Conservation (phyloP, 192 early-diverging fungal species). For the Backusella morwellensis region DNA sequence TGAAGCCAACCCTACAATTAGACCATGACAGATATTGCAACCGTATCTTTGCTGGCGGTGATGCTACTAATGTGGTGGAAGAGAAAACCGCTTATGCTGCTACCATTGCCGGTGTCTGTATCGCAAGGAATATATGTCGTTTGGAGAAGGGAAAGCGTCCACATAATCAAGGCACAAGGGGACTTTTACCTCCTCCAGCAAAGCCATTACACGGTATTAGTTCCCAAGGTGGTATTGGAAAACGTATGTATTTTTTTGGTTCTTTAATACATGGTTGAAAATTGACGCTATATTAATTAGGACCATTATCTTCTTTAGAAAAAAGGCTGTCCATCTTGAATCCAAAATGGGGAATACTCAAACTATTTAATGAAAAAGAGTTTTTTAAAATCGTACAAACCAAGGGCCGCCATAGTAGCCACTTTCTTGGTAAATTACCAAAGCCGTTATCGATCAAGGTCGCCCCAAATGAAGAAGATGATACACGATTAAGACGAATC, state of each 20-base stretch:
- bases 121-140: constrained; percentile 38
- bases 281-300: constrained; percentile 14
- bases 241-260: constrained; percentile 21
- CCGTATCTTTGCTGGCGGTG: constrained; percentile 40
- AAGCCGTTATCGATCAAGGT: neutral
- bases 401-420: neutral
- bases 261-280: neutral
- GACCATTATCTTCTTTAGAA: constrained; percentile 22
- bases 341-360: constrained; percentile 32
- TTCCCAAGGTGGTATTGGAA: constrained; percentile 30
- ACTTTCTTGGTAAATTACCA: constrained; percentile 22
- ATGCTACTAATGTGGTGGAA: constrained; percentile 40
- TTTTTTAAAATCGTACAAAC: constrained; percentile 31
- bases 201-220: constrained; percentile 29
- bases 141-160: constrained; percentile 33
- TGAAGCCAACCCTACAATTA: constrained; percentile 39
- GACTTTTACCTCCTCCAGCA: constrained; percentile 24
- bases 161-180: constrained; percentile 25
- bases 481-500: neutral
- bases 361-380: constrained; percentile 34
- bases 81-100: constrained; percentile 43
- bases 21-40: constrained; percentile 25
- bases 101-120: constrained; percentile 33
- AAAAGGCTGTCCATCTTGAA: constrained; percentile 25
- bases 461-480: neutral